phyloP scores from a whole-genome alignment of 2,329 filamentous ascomycete species.

The Cadophora malorum region DNA sequence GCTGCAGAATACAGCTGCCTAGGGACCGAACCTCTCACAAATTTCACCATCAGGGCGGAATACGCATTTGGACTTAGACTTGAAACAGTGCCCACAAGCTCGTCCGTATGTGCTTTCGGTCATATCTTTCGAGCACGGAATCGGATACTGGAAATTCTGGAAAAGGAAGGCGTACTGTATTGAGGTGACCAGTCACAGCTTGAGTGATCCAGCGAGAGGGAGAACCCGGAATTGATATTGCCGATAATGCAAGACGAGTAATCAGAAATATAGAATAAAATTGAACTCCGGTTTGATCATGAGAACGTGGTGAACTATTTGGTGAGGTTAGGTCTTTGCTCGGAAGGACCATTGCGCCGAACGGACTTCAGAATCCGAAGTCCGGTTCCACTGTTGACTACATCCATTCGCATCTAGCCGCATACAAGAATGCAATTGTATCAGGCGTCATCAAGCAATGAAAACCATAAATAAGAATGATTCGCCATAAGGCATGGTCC shows the following conservation, averaged over 20 bases:
- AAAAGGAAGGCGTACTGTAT: not conserved
- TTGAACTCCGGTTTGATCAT: not conserved
- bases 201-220: not conserved
- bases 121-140: not conserved
- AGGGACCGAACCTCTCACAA: not conserved
- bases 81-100: not conserved
- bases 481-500: not conserved
- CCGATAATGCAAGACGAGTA: not conserved
- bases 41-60: not conserved
- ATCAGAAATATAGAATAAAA: not conserved
- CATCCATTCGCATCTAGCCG: not conserved
- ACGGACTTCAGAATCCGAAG: constrained; percentile 11
- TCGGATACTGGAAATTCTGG: not conserved
- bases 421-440: not conserved
- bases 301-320: not conserved
- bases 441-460: not conserved
- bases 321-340: not conserved
- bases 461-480: not conserved
- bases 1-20: not conserved
- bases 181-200: not conserved
- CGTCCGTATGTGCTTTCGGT: constrained; percentile 7
- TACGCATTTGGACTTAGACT: constrained; percentile 5
- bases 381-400: not conserved
- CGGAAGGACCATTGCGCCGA: not conserved
- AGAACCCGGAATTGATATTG: not conserved